Evolutionary conservation across 257 asterid species (phyloP).

Genomic region (Marsdenia floribunda): DNA sequence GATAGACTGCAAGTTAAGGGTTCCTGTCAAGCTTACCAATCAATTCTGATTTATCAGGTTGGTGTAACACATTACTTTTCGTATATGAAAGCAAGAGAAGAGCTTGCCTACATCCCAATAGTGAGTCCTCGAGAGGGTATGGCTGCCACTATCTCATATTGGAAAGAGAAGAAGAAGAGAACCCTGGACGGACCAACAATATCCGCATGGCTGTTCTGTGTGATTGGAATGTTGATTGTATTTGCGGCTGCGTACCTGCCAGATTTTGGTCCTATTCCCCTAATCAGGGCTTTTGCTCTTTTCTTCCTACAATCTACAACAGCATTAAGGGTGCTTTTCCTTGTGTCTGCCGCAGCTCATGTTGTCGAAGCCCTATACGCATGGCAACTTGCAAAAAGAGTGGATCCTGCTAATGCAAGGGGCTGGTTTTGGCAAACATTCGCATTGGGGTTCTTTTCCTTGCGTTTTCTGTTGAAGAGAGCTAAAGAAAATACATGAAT

Average conservation of each 20-base stretch:
- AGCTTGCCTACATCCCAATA: constrained; percentile 75
- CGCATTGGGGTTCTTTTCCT: constrained; percentile 66
- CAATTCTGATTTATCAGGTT: constrained; percentile 41
- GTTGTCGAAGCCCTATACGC: constrained; percentile 78
- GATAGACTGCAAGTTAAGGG: not conserved
- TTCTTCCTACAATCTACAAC: constrained; percentile 50
- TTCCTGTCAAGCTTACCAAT: not conserved
- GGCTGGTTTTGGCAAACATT: constrained; percentile 95
- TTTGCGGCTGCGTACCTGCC: constrained; percentile 80
- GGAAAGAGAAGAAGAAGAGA: constrained; percentile 68
- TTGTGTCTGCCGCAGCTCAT: constrained; percentile 44
- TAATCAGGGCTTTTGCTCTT: constrained; percentile 45
- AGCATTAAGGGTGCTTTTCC: constrained; percentile 32
- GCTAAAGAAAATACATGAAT: constrained; percentile 20
- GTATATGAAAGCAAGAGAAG: constrained; percentile 78
- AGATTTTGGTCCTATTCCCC: constrained; percentile 56
- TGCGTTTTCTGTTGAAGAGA: constrained; percentile 64
- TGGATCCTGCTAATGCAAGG: constrained; percentile 75
- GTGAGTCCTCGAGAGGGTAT: constrained; percentile 73
- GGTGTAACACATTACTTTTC: constrained; percentile 95
- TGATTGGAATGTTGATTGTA: constrained; percentile 52
- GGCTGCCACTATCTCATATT: constrained; percentile 70
- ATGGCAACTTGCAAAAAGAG: constrained; percentile 71
- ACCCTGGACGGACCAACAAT: constrained; percentile 70
- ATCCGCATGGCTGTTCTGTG: constrained; percentile 45